Percentiles rank a stretch among this genome's conserved stretches.
phyloP scores from a whole-genome alignment of 2,329 filamentous ascomycete species.

The Penicillium sp. region DNA sequence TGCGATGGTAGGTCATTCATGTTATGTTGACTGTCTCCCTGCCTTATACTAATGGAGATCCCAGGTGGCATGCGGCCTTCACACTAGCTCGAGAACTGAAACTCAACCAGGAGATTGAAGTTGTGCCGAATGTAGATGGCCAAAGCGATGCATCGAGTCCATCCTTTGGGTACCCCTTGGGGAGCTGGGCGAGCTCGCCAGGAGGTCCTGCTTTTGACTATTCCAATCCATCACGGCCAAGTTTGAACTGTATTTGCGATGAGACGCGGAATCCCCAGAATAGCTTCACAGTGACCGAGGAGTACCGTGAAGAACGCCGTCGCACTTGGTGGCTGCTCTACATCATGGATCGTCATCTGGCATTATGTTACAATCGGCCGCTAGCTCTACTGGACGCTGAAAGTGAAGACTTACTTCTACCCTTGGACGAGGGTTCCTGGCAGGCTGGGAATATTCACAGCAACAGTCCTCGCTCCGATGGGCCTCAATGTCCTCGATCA shows the following conservation, averaged over 20 bases:
- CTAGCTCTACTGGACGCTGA: constrained; percentile 84
- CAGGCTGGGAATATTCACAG: constrained; percentile 76
- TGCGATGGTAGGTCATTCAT: constrained; percentile 63
- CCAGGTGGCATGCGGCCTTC: constrained; percentile 84
- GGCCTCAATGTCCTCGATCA: constrained; percentile 35
- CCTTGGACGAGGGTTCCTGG: constrained; percentile 85
- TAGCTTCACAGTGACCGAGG: constrained; percentile 59
- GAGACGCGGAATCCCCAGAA: constrained; percentile 21
- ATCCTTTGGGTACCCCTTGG: constrained; percentile 32
- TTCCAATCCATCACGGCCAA: constrained; percentile 33
- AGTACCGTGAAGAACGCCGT: constrained; percentile 84
- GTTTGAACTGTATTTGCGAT: constrained; percentile 39
- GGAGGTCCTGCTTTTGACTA: constrained; percentile 48
- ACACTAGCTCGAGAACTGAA: constrained; percentile 85
- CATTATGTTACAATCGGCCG: constrained; percentile 88
- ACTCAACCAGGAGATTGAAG: constrained; percentile 73
- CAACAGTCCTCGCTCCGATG: constrained; percentile 45
- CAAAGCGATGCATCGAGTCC: constrained; percentile 34
- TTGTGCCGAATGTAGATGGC: constrained; percentile 30
- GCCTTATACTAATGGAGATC: constrained; percentile 2
- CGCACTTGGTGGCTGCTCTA: constrained; percentile 94
- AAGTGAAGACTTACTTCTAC: constrained; percentile 78
- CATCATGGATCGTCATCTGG: constrained; percentile 85
- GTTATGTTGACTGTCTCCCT: background rate
- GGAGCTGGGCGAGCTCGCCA: constrained; percentile 50